These are phyloP conservation scores for Umbelopsis vinacea DNA, from an alignment of 192 early-diverging fungal genomes.

Conservation along the genomic window DNA sequence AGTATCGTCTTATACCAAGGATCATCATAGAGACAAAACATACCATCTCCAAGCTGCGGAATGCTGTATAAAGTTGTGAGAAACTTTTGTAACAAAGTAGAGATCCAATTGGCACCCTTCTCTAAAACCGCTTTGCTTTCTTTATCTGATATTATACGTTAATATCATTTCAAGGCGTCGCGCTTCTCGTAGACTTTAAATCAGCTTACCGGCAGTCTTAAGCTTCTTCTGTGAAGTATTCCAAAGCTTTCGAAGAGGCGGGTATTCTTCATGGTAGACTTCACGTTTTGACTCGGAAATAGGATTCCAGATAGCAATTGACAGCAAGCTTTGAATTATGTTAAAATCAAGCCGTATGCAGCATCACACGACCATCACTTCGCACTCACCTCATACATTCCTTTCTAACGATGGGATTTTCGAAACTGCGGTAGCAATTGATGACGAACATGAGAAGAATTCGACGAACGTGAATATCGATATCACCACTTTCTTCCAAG, in stretches of 20 bases:
- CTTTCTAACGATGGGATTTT: slow-evolving; percentile 72
- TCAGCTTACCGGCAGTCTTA: slow-evolving; percentile 47
- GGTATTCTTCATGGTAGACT: slow-evolving; percentile 59
- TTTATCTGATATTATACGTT: slow-evolving; percentile 29
- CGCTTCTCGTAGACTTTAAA: background rate
- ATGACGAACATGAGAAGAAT: slow-evolving; percentile 79
- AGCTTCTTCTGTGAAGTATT: slow-evolving; percentile 62
- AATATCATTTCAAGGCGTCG: background rate
- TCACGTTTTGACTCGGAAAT: slow-evolving; percentile 60
- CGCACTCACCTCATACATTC: slow-evolving; percentile 69
- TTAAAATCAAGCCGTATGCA: background rate
- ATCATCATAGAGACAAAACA: background rate
- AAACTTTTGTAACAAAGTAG: slow-evolving; percentile 68
- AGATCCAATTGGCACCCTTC: slow-evolving; percentile 69
- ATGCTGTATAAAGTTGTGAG: slow-evolving; percentile 60
- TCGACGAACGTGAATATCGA: slow-evolving; percentile 45
- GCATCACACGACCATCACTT: background rate
- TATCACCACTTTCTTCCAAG: slow-evolving; percentile 33
- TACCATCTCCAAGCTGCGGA: slow-evolving; percentile 52
- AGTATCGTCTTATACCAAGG: background rate
- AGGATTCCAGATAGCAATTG: slow-evolving; percentile 76
- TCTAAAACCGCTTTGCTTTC: slow-evolving; percentile 55
- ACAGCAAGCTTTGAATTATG: slow-evolving; percentile 58
- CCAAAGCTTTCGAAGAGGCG: slow-evolving; percentile 71
- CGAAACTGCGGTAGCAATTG: slow-evolving; percentile 84